Percentiles rank a stretch among this genome's conserved stretches.
Conservation (phyloP, 2,329 filamentous ascomycete species). For the Ceratocystis alfenasii region DNA sequence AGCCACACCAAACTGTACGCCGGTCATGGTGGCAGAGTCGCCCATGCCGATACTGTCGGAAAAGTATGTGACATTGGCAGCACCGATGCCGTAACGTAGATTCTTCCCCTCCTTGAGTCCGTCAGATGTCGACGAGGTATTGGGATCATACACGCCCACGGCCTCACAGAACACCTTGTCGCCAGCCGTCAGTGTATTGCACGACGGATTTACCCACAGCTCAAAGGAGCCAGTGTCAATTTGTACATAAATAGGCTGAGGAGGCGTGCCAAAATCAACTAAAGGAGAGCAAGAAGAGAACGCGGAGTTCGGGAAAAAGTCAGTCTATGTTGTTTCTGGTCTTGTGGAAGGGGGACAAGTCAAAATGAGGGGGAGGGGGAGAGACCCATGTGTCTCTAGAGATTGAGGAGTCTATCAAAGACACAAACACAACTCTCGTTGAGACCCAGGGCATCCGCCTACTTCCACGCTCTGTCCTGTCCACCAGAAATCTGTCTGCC, state of each 20-base stretch:
- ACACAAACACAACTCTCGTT: neutral
- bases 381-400: neutral
- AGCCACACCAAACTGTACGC: conserved; percentile 57
- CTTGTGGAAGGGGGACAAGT: neutral
- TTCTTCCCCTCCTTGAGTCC: conserved; percentile 30
- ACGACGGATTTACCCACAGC: conserved; percentile 51
- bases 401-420: neutral
- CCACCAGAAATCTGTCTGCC: conserved; percentile 12
- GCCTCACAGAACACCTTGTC: conserved; percentile 37
- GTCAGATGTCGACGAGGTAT: conserved; percentile 32
- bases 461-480: conserved; percentile 4
- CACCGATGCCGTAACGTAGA: conserved; percentile 41
- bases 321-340: conserved; percentile 18
- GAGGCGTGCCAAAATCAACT: conserved; percentile 42
- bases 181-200: conserved; percentile 34
- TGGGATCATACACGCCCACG: conserved; percentile 35
- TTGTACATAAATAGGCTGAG: conserved; percentile 42
- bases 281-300: conserved; percentile 1
- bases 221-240: conserved; percentile 50
- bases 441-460: neutral
- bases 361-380: neutral
- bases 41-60: conserved; percentile 36
- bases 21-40: conserved; percentile 33
- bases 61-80: conserved; percentile 40
- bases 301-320: conserved; percentile 17